Conservation (phyloP, 176 grass and related monocot genomes). For the Oryza meridionalis region DNA sequence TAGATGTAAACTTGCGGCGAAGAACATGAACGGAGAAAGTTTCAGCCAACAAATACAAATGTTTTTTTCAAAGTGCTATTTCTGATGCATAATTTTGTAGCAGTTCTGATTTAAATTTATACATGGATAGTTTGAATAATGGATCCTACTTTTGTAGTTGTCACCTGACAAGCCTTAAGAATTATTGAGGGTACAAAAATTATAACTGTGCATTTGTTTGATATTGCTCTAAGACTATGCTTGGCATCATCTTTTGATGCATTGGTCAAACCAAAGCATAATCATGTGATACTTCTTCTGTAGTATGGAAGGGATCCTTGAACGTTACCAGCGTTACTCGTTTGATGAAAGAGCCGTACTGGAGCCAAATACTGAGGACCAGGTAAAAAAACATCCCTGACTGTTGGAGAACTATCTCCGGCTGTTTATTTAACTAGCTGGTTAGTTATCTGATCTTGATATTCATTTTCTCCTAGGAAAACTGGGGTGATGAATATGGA, state of each 20-base stretch:
- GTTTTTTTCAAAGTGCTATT: too few relatives aligned
- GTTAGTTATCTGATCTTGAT: slow-evolving; percentile 22
- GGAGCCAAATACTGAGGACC: slow-evolving; percentile 50
- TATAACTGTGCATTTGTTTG: neutral
- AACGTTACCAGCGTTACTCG: slow-evolving; percentile 73
- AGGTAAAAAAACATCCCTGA: slow-evolving; percentile 50
- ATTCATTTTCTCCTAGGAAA: slow-evolving; percentile 46
- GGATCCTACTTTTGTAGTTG: neutral
- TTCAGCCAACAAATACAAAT: too few relatives aligned
- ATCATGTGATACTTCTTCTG: slow-evolving; percentile 32
- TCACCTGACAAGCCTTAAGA: too few relatives aligned
- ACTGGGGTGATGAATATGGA: slow-evolving; percentile 62
- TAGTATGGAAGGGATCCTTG: slow-evolving; percentile 85
- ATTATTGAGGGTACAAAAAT: too few relatives aligned
- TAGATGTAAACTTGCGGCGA: too few relatives aligned
- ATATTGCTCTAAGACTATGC: neutral
- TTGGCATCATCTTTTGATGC: neutral
- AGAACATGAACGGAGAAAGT: too few relatives aligned
- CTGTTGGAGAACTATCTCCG: slow-evolving; percentile 2
- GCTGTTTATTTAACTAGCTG: neutral
- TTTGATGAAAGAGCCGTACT: slow-evolving; percentile 67
- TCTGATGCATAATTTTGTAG: too few relatives aligned
- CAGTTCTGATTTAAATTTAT: too few relatives aligned
- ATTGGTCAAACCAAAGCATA: neutral
- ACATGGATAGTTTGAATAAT: too few relatives aligned